These are phyloP conservation scores for Petunia hybrid DNA, from an alignment of 305 asterid genomes.

Conservation along the genomic window DNA sequence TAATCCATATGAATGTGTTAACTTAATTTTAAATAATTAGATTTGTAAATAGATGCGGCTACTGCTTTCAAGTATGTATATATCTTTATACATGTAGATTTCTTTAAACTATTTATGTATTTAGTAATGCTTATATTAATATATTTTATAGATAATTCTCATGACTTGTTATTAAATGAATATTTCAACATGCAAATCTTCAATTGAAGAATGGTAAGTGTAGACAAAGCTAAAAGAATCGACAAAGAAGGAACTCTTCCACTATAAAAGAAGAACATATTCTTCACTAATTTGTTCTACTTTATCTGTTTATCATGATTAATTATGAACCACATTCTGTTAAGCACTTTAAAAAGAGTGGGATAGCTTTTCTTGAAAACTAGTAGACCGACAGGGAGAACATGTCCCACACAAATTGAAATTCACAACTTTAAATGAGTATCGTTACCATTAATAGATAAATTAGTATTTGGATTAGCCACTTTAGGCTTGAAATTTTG, in stretches of 20 bases:
- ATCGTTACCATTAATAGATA: neutral
- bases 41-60: neutral
- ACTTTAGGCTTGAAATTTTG: neutral
- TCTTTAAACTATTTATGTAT: too few relatives aligned
- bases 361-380: neutral
- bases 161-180: neutral
- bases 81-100: too few relatives aligned
- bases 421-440: slow-evolving; percentile 17
- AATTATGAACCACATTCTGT: neutral
- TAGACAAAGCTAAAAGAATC: neutral
- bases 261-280: neutral
- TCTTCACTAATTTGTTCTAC: neutral
- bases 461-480: neutral
- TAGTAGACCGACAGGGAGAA: neutral
- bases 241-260: neutral
- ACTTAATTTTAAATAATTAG: neutral
- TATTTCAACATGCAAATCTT: neutral
- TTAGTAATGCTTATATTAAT: neutral
- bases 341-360: neutral
- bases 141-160: neutral
- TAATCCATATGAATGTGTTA: neutral
- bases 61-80: neutral
- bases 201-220: neutral
- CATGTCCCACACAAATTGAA: neutral
- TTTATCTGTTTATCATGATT: slow-evolving; percentile 7